Base-by-base conservation (phyloP, 1,284 basidiomycete species). In the Ganoderma multipileum region DNA sequence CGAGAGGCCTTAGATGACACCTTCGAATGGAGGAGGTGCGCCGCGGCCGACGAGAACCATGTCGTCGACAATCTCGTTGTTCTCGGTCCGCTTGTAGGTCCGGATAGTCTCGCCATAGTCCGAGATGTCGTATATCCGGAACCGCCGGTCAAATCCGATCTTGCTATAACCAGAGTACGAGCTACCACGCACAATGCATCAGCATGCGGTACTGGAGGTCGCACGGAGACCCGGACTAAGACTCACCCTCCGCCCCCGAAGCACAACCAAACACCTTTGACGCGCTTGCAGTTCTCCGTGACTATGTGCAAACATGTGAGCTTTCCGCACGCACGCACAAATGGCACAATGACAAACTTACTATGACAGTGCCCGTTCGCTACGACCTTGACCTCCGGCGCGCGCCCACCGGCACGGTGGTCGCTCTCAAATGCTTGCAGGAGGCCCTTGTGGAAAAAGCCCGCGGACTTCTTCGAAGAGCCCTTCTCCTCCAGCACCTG, bases 241-340 rank as follows among this genome's bases (percentile, higher is more conserved):
- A 82, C 88, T 76, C 75, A 91, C 82, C 93, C 91, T 75, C 96
- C 97, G 36, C 97, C 97, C 28, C 94, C 94, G 78, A 99, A 99
- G 82, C 97, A 99, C 74, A 94, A 84, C 97, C 97, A 99, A 3
- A 97, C 85, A 8, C 93, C 94, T 60, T 89, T 85, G 7, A 96
- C 86, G 9, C 96, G 88, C 72, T 91, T 85, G 76, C 97, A 99
- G 75, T 96, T 94, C 76, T 97, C 95, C 12, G 94, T 95, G 20
- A 94, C 92, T 93, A 68, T 9, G 52, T 16, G 12, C 3, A 42
- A 12, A 47, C 36, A 59, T 30, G 57, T 39, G 38, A 67, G 60
- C 39, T n/a, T n/a, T n/a, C 36, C 44, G 57, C 20, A 23, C 42
- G 11, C 30, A 60, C 50, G 41, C 64, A 62, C 52, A 9, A 30